Base-by-base conservation (phyloP, 208 protist genomes). In the Trypanosoma theileri region DNA sequence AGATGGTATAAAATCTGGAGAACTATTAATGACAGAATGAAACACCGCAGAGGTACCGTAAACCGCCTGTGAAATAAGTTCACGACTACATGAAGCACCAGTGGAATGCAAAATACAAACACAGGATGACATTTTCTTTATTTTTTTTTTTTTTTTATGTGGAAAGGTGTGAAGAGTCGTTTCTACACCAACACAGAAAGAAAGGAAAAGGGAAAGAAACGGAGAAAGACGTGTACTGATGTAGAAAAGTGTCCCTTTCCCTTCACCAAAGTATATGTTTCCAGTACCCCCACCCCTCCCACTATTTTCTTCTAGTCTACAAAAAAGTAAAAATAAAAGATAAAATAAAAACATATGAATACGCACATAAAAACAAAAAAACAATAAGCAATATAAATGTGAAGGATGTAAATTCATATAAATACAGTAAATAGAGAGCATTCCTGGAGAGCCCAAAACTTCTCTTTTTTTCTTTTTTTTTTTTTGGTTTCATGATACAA, bases 81-180 rank as follows among this genome's bases (percentile, higher is more conserved):
- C 59, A 19, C 69, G 57, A 40, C 65, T 72, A 70, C 84, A 94
- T 24, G 35, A 59, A 35, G 69, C 73, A 22, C 73, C 73, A 44
- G 66, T 62, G 6, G 85, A 87, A 66, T 95, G 87, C 53, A 95
- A 60, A 28, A 95, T 67, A n/a, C 77, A 84, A n/a, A 87, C 75
- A 45, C 78, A 80, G 35, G 71, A 73, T 0, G 71, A 55, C 80
- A 89, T 89, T 26, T 48, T n/a, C 10, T n/a, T 48, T 48, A 9
- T 17, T 48, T 48, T 48, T 45, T 45, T 45, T 45, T 19, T 65
- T 42, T 24, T 41, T 69, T 31, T 56, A 35, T 6, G 28, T 35
- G 28, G 28, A 35, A 35, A 35, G 28, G 28, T 35, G 28, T 35
- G 28, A 35, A 35, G 28, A 35, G 28, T 8, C 6, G 28, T 35